phyloP scores from a whole-genome alignment of 768 basidiomycete genomes.

The Macrolepiota dolichaula region DNA sequence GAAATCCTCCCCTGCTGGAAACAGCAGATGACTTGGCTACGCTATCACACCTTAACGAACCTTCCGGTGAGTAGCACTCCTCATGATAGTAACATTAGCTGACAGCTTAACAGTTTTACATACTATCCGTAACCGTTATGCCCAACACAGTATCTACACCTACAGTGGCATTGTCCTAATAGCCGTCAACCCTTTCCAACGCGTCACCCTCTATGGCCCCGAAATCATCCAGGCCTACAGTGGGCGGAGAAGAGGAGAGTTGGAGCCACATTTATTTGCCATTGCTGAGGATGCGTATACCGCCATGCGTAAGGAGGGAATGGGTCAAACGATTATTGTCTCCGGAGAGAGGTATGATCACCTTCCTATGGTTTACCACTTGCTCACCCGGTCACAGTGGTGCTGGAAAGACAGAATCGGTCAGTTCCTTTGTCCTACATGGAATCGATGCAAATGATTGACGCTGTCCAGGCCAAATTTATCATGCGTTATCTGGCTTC shows the following conservation, averaged over 20 bases:
- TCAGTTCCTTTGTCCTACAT: conserved; percentile 29
- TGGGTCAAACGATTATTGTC: conserved; percentile 98
- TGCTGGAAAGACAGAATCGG: conserved; percentile 98
- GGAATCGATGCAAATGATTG: not conserved
- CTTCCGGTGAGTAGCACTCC: conserved; percentile 63
- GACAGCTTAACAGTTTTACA: conserved; percentile 67
- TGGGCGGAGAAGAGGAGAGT: conserved; percentile 86
- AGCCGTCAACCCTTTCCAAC: conserved; percentile 98
- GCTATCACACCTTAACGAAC: conserved; percentile 96
- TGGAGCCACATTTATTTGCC: conserved; percentile 97
- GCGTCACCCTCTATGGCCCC: conserved; percentile 93
- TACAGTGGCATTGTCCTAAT: conserved; percentile 99
- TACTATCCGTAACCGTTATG: conserved; percentile 95
- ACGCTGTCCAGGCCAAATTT: conserved; percentile 74
- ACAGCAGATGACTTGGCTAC: conserved; percentile 98
- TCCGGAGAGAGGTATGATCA: conserved; percentile 86
- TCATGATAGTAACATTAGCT: conserved; percentile 1
- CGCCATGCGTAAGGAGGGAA: conserved; percentile 89
- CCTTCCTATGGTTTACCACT: conserved; percentile 13
- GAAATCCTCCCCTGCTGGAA: conserved; percentile 95
- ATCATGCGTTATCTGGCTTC: conserved; percentile 99
- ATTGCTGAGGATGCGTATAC: conserved; percentile 99
- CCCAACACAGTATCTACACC: conserved; percentile 96
- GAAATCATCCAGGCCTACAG: conserved; percentile 98
- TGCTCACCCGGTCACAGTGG: conserved; percentile 56